Evolutionary conservation across 441 rosid species (phyloP).

Genomic region (Capsella rubella): DNA sequence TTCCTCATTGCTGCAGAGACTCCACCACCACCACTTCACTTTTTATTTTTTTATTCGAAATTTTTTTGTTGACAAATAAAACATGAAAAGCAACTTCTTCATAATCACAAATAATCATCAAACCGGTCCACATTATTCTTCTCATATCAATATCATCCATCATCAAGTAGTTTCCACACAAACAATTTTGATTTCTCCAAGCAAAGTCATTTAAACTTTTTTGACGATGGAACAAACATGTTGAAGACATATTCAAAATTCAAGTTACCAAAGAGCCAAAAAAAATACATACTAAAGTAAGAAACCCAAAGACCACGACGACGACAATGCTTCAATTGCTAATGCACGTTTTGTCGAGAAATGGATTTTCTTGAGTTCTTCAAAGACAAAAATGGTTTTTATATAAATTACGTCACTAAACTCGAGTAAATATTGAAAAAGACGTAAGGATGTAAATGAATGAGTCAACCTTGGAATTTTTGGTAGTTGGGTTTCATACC

Average conservation of each 20-base stretch:
- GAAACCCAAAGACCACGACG: slow-evolving; percentile 31
- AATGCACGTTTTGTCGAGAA: slow-evolving; percentile 33
- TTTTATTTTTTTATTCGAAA: not conserved
- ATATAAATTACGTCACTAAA: not conserved
- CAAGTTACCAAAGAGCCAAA: slow-evolving; percentile 8
- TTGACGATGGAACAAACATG: slow-evolving; percentile 21
- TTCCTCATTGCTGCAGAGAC: not conserved
- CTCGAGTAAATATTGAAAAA: not conserved
- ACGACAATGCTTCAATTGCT: not conserved
- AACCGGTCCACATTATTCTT: not conserved
- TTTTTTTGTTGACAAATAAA: slow-evolving; percentile 9
- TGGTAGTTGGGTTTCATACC: slow-evolving; percentile 25
- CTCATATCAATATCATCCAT: not conserved
- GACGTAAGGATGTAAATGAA: slow-evolving; percentile 13
- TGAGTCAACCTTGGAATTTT: slow-evolving; percentile 27
- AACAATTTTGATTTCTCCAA: not conserved
- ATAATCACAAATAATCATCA: not conserved
- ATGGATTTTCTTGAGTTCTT: slow-evolving; percentile 4
- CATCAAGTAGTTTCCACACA: slow-evolving; percentile 2
- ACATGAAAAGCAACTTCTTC: slow-evolving; percentile 12
- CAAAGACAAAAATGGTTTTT: not conserved
- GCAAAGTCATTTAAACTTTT: slow-evolving; percentile 19
- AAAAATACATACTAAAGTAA: not conserved
- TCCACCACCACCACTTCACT: not conserved
- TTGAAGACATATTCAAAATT: slow-evolving; percentile 29